A percentile compares a stretch with the other conserved stretches of the same genome.
These are phyloP conservation scores for Botrytis aclada DNA, from an alignment of 2,329 filamentous ascomycete species.

Conservation along the genomic window DNA sequence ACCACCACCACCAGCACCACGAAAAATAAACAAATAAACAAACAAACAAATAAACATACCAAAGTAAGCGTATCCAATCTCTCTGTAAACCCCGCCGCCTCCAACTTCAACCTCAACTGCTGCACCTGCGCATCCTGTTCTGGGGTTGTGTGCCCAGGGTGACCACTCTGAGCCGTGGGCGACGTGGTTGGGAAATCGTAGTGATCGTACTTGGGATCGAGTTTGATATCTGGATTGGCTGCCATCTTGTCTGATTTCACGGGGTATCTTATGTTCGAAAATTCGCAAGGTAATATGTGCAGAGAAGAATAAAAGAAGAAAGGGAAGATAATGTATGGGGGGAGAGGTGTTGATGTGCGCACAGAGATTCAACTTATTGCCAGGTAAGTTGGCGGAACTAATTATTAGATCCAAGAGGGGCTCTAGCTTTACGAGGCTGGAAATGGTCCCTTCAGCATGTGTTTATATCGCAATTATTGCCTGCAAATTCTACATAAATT, in stretches of 20 bases:
- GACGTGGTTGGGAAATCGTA: slow-evolving; percentile 88
- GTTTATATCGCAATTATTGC: background rate
- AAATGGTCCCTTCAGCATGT: background rate
- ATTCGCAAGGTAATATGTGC: background rate
- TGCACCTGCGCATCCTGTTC: slow-evolving; percentile 86
- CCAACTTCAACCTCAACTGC: slow-evolving; percentile 81
- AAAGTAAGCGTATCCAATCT: slow-evolving; percentile 89
- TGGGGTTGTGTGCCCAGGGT: slow-evolving; percentile 81
- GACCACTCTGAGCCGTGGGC: slow-evolving; percentile 67
- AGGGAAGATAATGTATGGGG: background rate
- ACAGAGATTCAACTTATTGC: background rate
- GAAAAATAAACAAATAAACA: background rate
- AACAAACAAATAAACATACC: slow-evolving; percentile 50
- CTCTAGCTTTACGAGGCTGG: slow-evolving; percentile 4
- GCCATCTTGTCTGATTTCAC: slow-evolving; percentile 29
- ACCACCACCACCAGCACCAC: background rate
- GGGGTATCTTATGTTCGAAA: background rate
- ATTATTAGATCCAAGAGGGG: slow-evolving; percentile 3
- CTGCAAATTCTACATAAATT: background rate
- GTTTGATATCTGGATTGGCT: slow-evolving; percentile 39
- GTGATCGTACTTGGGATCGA: slow-evolving; percentile 91
- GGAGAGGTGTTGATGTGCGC: background rate
- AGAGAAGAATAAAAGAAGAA: background rate
- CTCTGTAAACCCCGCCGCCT: slow-evolving; percentile 76
- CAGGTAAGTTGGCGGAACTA: background rate